Conservation (phyloP, 2,329 filamentous ascomycete genomes). For the Trichoderma lentiforme region DNA sequence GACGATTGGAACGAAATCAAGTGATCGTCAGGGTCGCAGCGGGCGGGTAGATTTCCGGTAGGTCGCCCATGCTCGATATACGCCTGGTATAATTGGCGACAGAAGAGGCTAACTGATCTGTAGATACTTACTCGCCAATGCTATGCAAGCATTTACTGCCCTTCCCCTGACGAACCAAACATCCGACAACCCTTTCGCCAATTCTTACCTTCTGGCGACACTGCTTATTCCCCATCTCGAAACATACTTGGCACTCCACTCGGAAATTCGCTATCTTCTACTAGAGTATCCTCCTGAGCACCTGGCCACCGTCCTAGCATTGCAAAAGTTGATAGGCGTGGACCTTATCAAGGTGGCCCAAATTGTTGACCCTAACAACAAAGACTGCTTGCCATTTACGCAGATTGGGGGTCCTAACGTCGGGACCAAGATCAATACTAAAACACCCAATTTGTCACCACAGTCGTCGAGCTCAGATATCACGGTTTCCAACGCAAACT, state of each 20-base stretch:
- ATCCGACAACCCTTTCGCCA: slow-evolving; percentile 52
- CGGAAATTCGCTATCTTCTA: slow-evolving; percentile 53
- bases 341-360: slow-evolving; percentile 58
- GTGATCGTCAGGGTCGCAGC: slow-evolving; percentile 46
- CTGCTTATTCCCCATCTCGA: slow-evolving; percentile 60
- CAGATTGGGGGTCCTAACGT: slow-evolving; percentile 38
- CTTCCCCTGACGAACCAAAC: slow-evolving; percentile 49
- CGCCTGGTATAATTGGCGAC: background rate
- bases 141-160: slow-evolving; percentile 56
- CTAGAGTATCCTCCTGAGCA: slow-evolving; percentile 58
- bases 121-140: slow-evolving; percentile 59
- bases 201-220: slow-evolving; percentile 53
- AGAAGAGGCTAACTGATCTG: background rate
- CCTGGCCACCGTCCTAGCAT: slow-evolving; percentile 52
- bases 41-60: slow-evolving; percentile 59
- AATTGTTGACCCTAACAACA: slow-evolving; percentile 46
- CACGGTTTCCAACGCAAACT: slow-evolving; percentile 52
- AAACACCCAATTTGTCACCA: slow-evolving; percentile 25
- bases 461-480: slow-evolving; percentile 28
- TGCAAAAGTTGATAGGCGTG: slow-evolving; percentile 55
- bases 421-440: slow-evolving; percentile 26
- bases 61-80: slow-evolving; percentile 20
- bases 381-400: slow-evolving; percentile 37
- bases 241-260: slow-evolving; percentile 53
- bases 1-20: slow-evolving; percentile 50